Evolutionary conservation across 257 asterid genomes (phyloP).

Genomic region (Capsicum chinense): DNA sequence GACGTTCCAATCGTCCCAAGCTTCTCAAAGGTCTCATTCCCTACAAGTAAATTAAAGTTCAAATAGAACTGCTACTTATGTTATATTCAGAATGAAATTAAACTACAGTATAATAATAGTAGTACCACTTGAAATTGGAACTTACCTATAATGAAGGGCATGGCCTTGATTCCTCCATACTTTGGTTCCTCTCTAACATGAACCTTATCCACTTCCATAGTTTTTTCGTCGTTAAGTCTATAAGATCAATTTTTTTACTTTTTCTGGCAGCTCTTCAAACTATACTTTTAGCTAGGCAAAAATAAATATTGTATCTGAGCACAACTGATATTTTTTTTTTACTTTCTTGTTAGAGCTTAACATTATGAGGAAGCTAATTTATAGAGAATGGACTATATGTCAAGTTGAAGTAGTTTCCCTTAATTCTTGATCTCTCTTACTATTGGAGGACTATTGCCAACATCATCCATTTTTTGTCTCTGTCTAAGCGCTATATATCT

Average conservation of each 20-base stretch:
- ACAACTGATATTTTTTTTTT: background rate
- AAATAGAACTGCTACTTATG: background rate
- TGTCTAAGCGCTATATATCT: background rate
- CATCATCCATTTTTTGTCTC: background rate
- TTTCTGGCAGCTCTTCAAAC: background rate
- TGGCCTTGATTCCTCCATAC: conserved; percentile 43
- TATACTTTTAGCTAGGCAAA: background rate
- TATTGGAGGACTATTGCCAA: background rate
- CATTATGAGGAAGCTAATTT: conserved; percentile 4
- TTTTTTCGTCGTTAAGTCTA: background rate
- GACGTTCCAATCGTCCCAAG: conserved; percentile 47
- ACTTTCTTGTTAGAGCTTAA: background rate
- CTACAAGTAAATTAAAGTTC: conserved; percentile 25
- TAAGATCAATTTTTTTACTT: background rate
- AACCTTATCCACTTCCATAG: conserved; percentile 27
- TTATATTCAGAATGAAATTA: background rate
- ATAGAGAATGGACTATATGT: background rate
- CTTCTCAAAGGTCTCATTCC: conserved; percentile 49
- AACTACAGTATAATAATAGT: background rate
- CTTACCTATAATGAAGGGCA: conserved; percentile 46
- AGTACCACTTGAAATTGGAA: background rate
- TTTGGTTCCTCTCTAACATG: conserved; percentile 1
- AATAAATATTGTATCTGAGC: background rate
- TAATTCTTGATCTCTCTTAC: background rate
- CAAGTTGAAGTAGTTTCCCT: background rate